A percentile compares a stretch with the other conserved stretches of the same genome.
These are phyloP conservation scores for Athelia psychrophila DNA, from an alignment of 1,284 basidiomycete genomes.

Conservation along the genomic window DNA sequence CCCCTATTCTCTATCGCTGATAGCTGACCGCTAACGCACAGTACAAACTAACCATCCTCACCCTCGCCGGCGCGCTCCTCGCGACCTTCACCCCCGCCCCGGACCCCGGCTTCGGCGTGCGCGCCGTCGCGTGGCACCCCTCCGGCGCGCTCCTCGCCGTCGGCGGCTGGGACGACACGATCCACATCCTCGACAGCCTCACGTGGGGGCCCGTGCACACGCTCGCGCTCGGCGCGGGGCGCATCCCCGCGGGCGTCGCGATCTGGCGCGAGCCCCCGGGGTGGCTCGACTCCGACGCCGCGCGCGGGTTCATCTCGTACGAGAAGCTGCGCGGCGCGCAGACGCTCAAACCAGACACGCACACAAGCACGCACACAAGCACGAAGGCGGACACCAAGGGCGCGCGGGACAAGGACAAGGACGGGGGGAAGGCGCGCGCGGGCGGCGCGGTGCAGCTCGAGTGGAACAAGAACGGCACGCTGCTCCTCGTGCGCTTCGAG, in stretches of 20 bases:
- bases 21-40: no score
- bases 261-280: slow-evolving; percentile 80
- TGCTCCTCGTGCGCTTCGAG: slow-evolving; percentile 73
- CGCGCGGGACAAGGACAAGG: no score
- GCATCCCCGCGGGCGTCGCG: slow-evolving; percentile 56
- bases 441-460: slow-evolving; percentile 67
- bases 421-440: no score
- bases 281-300: slow-evolving; percentile 79
- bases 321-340: slow-evolving; percentile 61
- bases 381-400: no score
- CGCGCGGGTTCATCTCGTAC: slow-evolving; percentile 80
- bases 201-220: slow-evolving; percentile 75
- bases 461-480: slow-evolving; percentile 74
- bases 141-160: slow-evolving; percentile 75
- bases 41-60: slow-evolving; percentile 81
- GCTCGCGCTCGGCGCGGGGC: slow-evolving; percentile 57
- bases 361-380: slow-evolving; percentile 60
- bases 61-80: slow-evolving; percentile 68
- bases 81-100: slow-evolving; percentile 66
- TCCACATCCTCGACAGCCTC: slow-evolving; percentile 74
- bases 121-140: slow-evolving; percentile 79
- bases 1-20: no score
- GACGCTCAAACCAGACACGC: slow-evolving; percentile 49
- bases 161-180: slow-evolving; percentile 85
- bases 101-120: slow-evolving; percentile 80